Base-by-base conservation (phyloP, 2,329 filamentous ascomycete species). In the Pseudodiploospora longispora region DNA sequence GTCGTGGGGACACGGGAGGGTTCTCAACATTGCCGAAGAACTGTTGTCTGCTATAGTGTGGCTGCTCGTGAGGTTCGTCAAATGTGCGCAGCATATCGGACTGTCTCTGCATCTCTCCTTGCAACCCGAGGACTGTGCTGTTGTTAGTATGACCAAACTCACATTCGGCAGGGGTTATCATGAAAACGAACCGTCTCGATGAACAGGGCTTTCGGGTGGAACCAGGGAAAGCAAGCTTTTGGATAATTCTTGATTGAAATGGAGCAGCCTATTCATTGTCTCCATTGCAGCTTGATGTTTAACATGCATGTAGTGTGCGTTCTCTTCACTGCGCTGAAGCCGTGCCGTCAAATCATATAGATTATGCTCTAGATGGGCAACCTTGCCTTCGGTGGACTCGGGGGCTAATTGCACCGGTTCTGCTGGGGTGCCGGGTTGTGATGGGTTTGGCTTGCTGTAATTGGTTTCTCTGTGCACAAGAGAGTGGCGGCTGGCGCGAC, bases 381-480 rank as follows among this genome's bases (percentile, higher is more conserved):
- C 63, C 52, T 90, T 77, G 39, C 80, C 78, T 55, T 98, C 91
- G 9, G 82, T 72, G 9, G 81, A 81, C 55, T 97, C 91, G 34
- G 81, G 80, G 10, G 77, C 71, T 28, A 75, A 64, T n/a, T 76
- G 75, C 65, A 89, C 83, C 7, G 87, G 78, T 59, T 95, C 89
- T 27, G 86, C 81, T 2, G 90, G 85, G n/a, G 87, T 87, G 10
- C 87, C 87, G 7, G 87, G 84, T 55, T 93, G 88, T 27, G 88
- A 87, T 10, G 76, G 73, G 41, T 78, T 76, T 35, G 84, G 73
- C 60, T 95, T 95, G 47, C 85, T 82, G 47, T 78, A 78, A 51
- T 82, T 85, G 66, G 93, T 95, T 10, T 97, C 93, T 54, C 91
- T 81, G 60, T 97, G 89, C 27, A 96, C 94, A 44, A 97, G 74